These are phyloP conservation scores for Garcia nutans DNA, from an alignment of 345 rosid genomes.

Conservation along the genomic window DNA sequence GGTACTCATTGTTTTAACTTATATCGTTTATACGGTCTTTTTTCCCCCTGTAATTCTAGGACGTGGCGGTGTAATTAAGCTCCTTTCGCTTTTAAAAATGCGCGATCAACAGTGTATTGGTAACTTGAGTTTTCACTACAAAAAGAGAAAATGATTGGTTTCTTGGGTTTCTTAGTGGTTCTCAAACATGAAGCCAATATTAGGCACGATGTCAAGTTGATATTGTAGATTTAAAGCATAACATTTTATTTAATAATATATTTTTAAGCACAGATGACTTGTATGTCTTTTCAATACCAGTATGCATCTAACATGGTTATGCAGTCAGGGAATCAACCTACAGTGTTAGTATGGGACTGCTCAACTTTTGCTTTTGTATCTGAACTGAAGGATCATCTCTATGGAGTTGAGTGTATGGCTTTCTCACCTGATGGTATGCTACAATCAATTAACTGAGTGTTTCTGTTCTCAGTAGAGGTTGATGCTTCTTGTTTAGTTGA, in stretches of 20 bases:
- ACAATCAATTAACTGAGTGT: not conserved
- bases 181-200: not conserved
- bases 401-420: slow-evolving; percentile 71
- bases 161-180: not conserved
- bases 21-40: too few relatives aligned
- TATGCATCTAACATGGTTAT: slow-evolving; percentile 32
- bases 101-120: not conserved
- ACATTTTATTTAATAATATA: not conserved
- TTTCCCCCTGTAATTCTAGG: not conserved
- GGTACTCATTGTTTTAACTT: slow-evolving; percentile 28
- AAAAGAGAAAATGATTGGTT: not conserved
- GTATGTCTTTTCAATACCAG: not conserved
- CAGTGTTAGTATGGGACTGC: slow-evolving; percentile 75
- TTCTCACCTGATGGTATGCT: slow-evolving; percentile 80
- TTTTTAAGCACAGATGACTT: not conserved
- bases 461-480: not conserved
- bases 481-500: not conserved
- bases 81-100: not conserved
- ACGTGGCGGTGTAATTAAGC: not conserved
- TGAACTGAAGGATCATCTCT: slow-evolving; percentile 74
- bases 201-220: not conserved
- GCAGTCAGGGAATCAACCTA: slow-evolving; percentile 73
- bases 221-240: not conserved
- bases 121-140: not conserved
- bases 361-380: slow-evolving; percentile 45